Evolutionary conservation across 2,329 filamentous ascomycete species (phyloP), one percentile per base, ranked within the genome.

Genomic region (Fusarium floridanum): DNA sequence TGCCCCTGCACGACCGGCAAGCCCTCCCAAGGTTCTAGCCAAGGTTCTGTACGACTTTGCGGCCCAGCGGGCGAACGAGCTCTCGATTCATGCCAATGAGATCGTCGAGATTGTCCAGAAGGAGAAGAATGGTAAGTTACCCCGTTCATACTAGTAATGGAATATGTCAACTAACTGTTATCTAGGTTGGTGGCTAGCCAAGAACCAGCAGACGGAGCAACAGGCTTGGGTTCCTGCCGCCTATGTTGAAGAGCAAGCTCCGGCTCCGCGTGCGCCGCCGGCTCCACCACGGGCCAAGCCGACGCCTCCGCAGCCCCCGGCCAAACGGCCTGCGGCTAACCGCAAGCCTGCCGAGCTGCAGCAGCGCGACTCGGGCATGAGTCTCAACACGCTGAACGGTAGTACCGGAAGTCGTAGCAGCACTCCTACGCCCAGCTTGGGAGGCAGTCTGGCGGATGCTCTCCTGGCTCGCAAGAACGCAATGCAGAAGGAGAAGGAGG

Each of bases 211-310:
- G 72, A 84, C 76, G 7, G 77, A 77, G 6, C 90, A 90, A n/a
- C 94, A 97, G 83, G 97, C 95, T 61, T 99, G 97, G 97, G 91
- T 97, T 4, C 97, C 97, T 0, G 94, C 95, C 22, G 95, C 96
- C 22, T 99, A 99, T 80, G 92, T 99, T 10, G 93, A 98, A 84
- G 95, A 98, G 84, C 89, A 93, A 81, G 89, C 90, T 6, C 89
- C 91, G 32, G 88, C 89, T 55, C 89, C 91, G 5, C 86, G 89
- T 24, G 88, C 91, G 8, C 92, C 94, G 16, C 92, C 92, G 11
- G 91, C 93, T 1, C 90, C 92, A 1, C 88, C 91, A 4, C 85
- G 85, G 67, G 83, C 87, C 4, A 95, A 95, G 83, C 91, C 93
- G 0, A 89, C 91, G 11, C 93, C 94, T 3, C 94, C 94, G 4